Conservation (phyloP, 192 early-diverging fungal species). For the Allomyces macrogynus region DNA sequence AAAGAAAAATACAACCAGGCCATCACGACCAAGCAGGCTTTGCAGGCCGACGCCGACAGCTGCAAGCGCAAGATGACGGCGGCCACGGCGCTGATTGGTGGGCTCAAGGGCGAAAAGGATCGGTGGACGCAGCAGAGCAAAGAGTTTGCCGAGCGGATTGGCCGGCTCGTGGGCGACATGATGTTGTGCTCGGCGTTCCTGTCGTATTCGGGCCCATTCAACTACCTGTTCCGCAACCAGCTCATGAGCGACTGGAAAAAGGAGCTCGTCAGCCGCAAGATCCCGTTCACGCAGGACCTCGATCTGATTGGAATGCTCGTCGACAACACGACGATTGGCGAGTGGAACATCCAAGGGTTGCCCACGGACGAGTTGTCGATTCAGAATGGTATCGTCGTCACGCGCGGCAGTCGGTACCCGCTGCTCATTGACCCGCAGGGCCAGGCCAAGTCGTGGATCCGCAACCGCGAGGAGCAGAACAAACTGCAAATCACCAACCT, state of each 20-base stretch:
- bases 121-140: conserved; percentile 81
- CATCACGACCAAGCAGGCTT: conserved; percentile 71
- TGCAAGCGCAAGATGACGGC: conserved; percentile 85
- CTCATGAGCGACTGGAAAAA: conserved; percentile 59
- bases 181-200: conserved; percentile 78
- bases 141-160: conserved; percentile 88
- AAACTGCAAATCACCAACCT: conserved; percentile 32
- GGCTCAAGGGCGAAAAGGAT: conserved; percentile 74
- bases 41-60: conserved; percentile 79
- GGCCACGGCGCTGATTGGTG: conserved; percentile 62
- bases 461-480: conserved; percentile 46
- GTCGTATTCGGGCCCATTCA: conserved; percentile 95
- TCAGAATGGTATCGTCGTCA: conserved; percentile 96
- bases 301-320: conserved; percentile 78
- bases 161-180: conserved; percentile 92
- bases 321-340: conserved; percentile 68
- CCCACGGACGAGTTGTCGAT: conserved; percentile 81
- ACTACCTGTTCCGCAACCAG: conserved; percentile 77
- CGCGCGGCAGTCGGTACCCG: conserved; percentile 85
- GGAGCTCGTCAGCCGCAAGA: conserved; percentile 41
- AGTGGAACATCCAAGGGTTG: conserved; percentile 66
- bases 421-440: conserved; percentile 97
- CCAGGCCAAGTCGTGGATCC: conserved; percentile 71
- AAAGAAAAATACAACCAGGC: conserved; percentile 91
- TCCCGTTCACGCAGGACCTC: conserved; percentile 57